Evolutionary conservation across 1,139 yeast genomes (phyloP), one percentile per base, ranked within the genome.

Genomic region (Geotrichum bryndzae): DNA sequence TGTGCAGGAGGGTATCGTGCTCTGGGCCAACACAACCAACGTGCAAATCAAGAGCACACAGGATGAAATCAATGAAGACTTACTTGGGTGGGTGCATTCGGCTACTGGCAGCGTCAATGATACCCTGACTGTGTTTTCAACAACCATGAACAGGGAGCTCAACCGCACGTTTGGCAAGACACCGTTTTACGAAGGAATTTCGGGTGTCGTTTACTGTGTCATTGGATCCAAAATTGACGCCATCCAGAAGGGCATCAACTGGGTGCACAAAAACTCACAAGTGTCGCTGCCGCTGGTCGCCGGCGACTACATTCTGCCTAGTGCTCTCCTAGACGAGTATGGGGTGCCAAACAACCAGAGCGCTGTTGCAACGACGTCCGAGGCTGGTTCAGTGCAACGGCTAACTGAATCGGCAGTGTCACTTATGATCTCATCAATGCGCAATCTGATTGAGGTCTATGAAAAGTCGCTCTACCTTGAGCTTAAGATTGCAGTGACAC

Each of bases 121-220:
- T n/a, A 86, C 91, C 0, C 76, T 87, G 1, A 72, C 77, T 11
- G 72, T 72, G 2, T 82, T 87, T 69, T 77, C 83, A 50, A 73
- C 73, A 6, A 79, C 77, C 33, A 77, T 88, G 75, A 84, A 87
- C 69, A 68, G 73, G 2, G 84, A 84, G 0, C 74, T 94, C 11
- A 78, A 79, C 33, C 76, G 76, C 2, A 80, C 85, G 0, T 91
- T 94, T 74, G 84, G 85, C 2, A 80, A 79, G 3, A 90, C 98
- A 0, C 83, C 89, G 0, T 77, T 94, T 18, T 82, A 84, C 55
- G 58, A 63, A 25, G 88, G 96, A 0, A 79, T 92, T 11, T 63
- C 72, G 15, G 68, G 81, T 76, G 84, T 91, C 0, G 88, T 91
- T 5, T 84, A 86, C 58, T 94, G 99, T 75, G 83, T 89, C 0